phyloP scores from a whole-genome alignment of 176 grass and related monocot species.

The Luzula sylvatica region DNA sequence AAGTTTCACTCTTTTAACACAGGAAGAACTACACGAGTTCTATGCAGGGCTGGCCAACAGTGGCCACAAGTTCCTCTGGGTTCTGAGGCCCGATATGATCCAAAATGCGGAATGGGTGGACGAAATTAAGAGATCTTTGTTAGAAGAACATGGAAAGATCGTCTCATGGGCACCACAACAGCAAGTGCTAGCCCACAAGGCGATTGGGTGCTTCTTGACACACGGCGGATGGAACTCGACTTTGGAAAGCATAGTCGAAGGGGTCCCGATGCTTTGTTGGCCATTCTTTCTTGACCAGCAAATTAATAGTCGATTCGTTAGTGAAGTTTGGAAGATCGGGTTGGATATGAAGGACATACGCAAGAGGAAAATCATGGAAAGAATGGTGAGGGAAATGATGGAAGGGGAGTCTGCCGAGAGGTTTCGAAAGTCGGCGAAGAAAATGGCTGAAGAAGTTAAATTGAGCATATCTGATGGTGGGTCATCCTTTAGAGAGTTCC shows the following conservation, averaged over 20 bases:
- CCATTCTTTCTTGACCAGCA: slow-evolving; percentile 34
- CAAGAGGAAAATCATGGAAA: slow-evolving; percentile 12
- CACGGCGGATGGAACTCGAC: slow-evolving; percentile 76
- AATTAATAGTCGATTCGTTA: slow-evolving; percentile 26
- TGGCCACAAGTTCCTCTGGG: slow-evolving; percentile 38
- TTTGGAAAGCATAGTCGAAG: slow-evolving; percentile 30
- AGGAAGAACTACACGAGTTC: slow-evolving; percentile 29
- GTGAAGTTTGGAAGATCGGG: slow-evolving; percentile 19
- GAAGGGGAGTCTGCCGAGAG: slow-evolving; percentile 19
- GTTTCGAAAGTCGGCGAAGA: slow-evolving; percentile 13
- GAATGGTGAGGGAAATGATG: slow-evolving; percentile 38
- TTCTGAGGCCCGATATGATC: slow-evolving; percentile 36
- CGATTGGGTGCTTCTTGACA: slow-evolving; percentile 45
- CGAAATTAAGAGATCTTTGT: background rate
- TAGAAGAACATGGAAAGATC: slow-evolving; percentile 10
- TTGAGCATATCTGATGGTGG: slow-evolving; percentile 22
- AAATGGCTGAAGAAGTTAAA: slow-evolving; percentile 18
- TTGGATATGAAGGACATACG: slow-evolving; percentile 35
- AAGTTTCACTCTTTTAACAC: slow-evolving; percentile 27
- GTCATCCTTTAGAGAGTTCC: slow-evolving; percentile 12
- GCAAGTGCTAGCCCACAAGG: slow-evolving; percentile 41
- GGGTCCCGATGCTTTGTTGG: slow-evolving; percentile 32
- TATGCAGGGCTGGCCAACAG: slow-evolving; percentile 22
- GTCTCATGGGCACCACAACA: slow-evolving; percentile 53
- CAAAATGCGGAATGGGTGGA: background rate